Percentiles rank a stretch among this genome's conserved stretches.
These are phyloP conservation scores for Oryza nivara DNA, from an alignment of 176 grass and related monocot genomes.

Conservation along the genomic window DNA sequence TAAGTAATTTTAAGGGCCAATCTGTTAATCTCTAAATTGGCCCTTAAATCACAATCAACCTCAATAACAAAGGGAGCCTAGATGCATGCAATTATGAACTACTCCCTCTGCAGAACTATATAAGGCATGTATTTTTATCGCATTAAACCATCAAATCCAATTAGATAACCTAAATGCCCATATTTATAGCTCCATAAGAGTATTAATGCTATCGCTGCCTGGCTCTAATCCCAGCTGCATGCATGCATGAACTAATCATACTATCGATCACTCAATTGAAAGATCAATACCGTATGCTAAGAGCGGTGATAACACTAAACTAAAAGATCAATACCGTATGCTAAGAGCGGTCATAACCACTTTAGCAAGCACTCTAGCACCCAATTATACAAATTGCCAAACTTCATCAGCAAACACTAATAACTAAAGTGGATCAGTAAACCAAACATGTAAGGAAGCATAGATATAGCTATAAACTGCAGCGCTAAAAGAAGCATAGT, in stretches of 20 bases:
- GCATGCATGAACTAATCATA: background rate
- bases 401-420: background rate
- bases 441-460: background rate
- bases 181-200: background rate
- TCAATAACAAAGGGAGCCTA: too few relatives aligned
- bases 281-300: background rate
- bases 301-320: background rate
- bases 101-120: background rate
- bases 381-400: background rate
- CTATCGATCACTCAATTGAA: background rate
- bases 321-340: background rate
- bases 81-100: too few relatives aligned
- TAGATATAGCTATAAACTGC: background rate
- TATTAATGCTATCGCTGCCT: background rate
- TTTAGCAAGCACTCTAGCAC: constrained; percentile 9
- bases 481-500: background rate
- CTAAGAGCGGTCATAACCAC: background rate
- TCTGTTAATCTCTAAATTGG: background rate
- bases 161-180: background rate
- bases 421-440: constrained; percentile 3
- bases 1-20: background rate
- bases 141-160: background rate
- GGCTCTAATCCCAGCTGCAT: too few relatives aligned
- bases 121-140: background rate
- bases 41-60: background rate